Conservation (phyloP, 768 basidiomycete genomes). For the Leccinum ochraceum region DNA sequence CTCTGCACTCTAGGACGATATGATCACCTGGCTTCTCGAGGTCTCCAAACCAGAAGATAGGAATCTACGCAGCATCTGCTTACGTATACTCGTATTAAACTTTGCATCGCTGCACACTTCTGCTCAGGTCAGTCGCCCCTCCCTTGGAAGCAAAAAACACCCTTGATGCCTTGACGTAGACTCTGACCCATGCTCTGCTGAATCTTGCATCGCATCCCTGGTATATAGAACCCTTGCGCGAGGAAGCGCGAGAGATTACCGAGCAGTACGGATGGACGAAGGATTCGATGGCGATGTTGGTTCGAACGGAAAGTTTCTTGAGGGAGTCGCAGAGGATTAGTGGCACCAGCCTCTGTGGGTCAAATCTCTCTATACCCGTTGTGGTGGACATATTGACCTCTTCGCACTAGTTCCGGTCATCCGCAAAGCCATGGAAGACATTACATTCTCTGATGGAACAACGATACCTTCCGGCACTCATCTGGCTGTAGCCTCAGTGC, state of each 20-base stretch:
- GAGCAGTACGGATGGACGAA: slow-evolving; percentile 36
- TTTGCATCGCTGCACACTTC: slow-evolving; percentile 40
- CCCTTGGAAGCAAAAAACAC: neutral
- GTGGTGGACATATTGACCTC: slow-evolving; percentile 5
- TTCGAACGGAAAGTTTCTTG: slow-evolving; percentile 46
- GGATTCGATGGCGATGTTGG: slow-evolving; percentile 33
- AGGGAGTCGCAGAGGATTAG: slow-evolving; percentile 41
- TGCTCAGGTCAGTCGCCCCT: slow-evolving; percentile 27
- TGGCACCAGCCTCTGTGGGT: slow-evolving; percentile 36
- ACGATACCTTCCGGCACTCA: slow-evolving; percentile 41
- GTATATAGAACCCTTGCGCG: slow-evolving; percentile 40
- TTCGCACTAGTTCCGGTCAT: slow-evolving; percentile 29
- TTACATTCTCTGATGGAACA: slow-evolving; percentile 37
- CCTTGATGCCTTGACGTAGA: slow-evolving; percentile 24
- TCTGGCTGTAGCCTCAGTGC: slow-evolving; percentile 32
- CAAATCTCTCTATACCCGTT: neutral
- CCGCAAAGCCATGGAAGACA: slow-evolving; percentile 36
- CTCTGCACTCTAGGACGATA: slow-evolving; percentile 33
- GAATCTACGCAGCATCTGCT: slow-evolving; percentile 30
- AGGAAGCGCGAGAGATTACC: slow-evolving; percentile 39
- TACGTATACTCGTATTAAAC: slow-evolving; percentile 40
- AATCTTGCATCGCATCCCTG: slow-evolving; percentile 42
- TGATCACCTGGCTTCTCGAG: slow-evolving; percentile 44
- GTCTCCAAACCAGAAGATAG: slow-evolving; percentile 28
- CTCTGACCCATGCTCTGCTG: slow-evolving; percentile 39